These are phyloP conservation scores for Sporothrix pseudoabietina DNA, from an alignment of 2,329 filamentous ascomycete species.

Conservation along the genomic window DNA sequence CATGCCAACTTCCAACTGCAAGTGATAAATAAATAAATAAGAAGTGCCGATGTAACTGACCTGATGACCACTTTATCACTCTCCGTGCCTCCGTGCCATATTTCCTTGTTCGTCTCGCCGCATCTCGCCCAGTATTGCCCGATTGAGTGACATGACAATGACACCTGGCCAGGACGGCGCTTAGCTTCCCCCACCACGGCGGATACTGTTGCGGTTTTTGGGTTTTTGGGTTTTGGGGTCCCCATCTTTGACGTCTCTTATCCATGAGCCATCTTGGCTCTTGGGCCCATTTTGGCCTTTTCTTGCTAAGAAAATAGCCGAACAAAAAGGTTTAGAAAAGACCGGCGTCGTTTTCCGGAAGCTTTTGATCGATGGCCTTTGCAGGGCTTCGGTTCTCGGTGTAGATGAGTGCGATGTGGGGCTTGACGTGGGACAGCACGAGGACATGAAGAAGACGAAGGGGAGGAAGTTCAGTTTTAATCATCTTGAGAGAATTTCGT, in stretches of 20 bases:
- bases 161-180: background rate
- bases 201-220: slow-evolving; percentile 6
- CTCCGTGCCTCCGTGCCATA: background rate
- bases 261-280: background rate
- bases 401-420: slow-evolving; percentile 18
- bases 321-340: background rate
- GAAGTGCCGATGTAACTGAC: background rate
- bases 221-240: background rate
- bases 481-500: background rate
- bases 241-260: background rate
- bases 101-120: slow-evolving; percentile 3
- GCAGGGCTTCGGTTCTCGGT: slow-evolving; percentile 24
- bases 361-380: background rate
- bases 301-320: background rate
- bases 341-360: background rate
- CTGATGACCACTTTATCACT: background rate
- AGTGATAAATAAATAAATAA: background rate
- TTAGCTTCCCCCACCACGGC: background rate
- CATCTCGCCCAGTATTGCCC: background rate
- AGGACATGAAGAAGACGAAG: background rate
- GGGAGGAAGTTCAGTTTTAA: background rate
- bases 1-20: background rate
- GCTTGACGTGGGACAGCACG: background rate
- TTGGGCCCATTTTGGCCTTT: background rate
- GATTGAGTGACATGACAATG: background rate